Percentiles rank a stretch among this genome's conserved stretches.
Evolutionary conservation across 2,329 filamentous ascomycete genomes (phyloP).

Genomic region (Nemania sp.): DNA sequence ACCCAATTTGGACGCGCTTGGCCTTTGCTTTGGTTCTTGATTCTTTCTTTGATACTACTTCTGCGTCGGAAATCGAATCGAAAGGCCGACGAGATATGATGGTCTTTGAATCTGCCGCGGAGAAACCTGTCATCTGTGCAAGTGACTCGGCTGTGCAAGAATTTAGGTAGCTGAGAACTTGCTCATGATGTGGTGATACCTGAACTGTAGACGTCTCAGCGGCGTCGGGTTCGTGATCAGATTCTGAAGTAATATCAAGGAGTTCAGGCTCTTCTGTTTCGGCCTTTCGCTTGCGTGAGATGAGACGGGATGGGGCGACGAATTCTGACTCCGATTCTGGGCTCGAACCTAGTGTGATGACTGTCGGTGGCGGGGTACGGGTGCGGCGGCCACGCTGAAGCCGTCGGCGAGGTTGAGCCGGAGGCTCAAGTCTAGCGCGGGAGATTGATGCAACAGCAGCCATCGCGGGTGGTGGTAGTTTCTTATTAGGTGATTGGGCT

Average conservation of each 20-base stretch:
- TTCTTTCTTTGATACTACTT: constrained; percentile 58
- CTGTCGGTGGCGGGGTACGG: constrained; percentile 17
- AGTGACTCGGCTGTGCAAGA: constrained; percentile 75
- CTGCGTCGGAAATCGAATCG: constrained; percentile 62
- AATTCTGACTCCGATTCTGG: constrained; percentile 20
- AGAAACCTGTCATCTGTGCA: constrained; percentile 78
- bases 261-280: constrained; percentile 22
- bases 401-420: constrained; percentile 31
- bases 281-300: constrained; percentile 35
- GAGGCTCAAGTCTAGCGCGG: not conserved
- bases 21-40: constrained; percentile 42
- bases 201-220: not conserved
- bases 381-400: constrained; percentile 35
- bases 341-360: constrained; percentile 28
- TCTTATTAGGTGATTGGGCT: constrained; percentile 23
- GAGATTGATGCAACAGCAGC: not conserved
- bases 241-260: constrained; percentile 11
- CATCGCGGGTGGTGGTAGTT: constrained; percentile 3
- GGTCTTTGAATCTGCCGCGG: constrained; percentile 68
- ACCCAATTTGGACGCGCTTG: constrained; percentile 36
- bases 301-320: not conserved
- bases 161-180: constrained; percentile 82
- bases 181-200: constrained; percentile 43
- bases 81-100: constrained; percentile 37
- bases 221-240: not conserved